Percentiles rank a stretch among this genome's conserved stretches.
These are phyloP conservation scores for Ganoderma lingzhi DNA, from an alignment of 1,284 basidiomycete genomes.

Conservation along the genomic window DNA sequence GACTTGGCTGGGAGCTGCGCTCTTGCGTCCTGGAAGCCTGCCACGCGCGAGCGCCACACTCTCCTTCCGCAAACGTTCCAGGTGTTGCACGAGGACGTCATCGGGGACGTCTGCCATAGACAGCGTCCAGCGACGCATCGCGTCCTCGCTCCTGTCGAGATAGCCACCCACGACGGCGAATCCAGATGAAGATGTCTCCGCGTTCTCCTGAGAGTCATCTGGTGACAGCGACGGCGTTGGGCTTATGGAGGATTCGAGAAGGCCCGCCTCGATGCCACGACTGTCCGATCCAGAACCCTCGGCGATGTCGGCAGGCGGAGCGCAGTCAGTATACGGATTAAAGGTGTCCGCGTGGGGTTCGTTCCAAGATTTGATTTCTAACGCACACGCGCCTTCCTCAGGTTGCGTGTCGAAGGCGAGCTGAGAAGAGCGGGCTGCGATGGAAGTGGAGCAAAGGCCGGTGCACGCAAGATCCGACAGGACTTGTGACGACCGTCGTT, in stretches of 20 bases:
- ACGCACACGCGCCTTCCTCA: slow-evolving; percentile 19
- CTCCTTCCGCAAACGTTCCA: slow-evolving; percentile 45
- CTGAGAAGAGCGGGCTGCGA: slow-evolving; percentile 39
- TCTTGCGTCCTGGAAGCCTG: slow-evolving; percentile 28
- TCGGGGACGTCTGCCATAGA: slow-evolving; percentile 49
- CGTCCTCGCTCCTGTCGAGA: slow-evolving; percentile 30
- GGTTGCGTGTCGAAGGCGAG: slow-evolving; percentile 33
- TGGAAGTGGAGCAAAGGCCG: slow-evolving; percentile 39
- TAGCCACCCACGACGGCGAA: slow-evolving; percentile 31
- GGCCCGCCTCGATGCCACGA: slow-evolving; percentile 1
- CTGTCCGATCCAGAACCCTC: slow-evolving; percentile 5
- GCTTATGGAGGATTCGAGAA: slow-evolving; percentile 16
- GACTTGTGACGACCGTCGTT: slow-evolving; percentile 34
- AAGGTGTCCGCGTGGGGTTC: slow-evolving; percentile 26
- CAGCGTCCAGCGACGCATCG: slow-evolving; percentile 46
- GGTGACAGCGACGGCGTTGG: slow-evolving; percentile 7
- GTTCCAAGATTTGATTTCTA: slow-evolving; percentile 20
- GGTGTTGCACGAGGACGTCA: slow-evolving; percentile 46
- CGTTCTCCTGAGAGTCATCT: slow-evolving; percentile 9
- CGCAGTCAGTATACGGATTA: slow-evolving; percentile 36
- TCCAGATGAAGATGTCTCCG: slow-evolving; percentile 19
- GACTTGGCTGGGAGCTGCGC: slow-evolving; percentile 28
- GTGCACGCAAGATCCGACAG: slow-evolving; percentile 41
- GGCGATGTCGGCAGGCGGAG: slow-evolving; percentile 17
- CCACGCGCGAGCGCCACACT: slow-evolving; percentile 30